Conservation (phyloP, 257 asterid species). For the Solanum sejunctum region DNA sequence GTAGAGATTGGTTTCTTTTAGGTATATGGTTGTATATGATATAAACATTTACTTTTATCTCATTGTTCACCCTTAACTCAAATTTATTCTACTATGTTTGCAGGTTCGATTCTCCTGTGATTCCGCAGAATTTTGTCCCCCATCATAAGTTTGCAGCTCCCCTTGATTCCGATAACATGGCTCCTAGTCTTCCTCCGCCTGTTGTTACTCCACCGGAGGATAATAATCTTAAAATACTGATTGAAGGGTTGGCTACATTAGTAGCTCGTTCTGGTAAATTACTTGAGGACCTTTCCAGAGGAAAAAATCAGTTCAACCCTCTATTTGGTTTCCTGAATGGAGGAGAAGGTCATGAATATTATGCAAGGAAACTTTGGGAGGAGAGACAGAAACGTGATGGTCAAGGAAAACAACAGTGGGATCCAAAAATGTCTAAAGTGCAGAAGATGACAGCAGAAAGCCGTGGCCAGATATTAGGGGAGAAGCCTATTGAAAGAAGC, state of each 20-base stretch:
- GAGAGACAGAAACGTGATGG: slow-evolving; percentile 61
- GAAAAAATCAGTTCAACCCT: slow-evolving; percentile 79
- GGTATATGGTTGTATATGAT: neutral
- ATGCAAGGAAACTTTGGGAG: slow-evolving; percentile 89
- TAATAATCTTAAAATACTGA: slow-evolving; percentile 62
- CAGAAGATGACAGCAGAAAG: slow-evolving; percentile 77
- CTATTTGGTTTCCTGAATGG: slow-evolving; percentile 67
- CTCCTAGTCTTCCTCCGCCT: slow-evolving; percentile 42
- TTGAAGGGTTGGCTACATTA: slow-evolving; percentile 89
- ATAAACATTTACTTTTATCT: neutral
- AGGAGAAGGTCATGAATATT: slow-evolving; percentile 73
- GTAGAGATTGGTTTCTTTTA: neutral
- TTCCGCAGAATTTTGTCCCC: slow-evolving; percentile 73
- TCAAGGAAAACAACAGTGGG: slow-evolving; percentile 32
- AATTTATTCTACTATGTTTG: neutral
- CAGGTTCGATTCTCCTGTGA: slow-evolving; percentile 79
- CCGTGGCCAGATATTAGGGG: slow-evolving; percentile 86
- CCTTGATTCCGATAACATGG: slow-evolving; percentile 29
- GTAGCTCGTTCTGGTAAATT: slow-evolving; percentile 92
- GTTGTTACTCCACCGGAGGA: slow-evolving; percentile 78
- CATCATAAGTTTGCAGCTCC: slow-evolving; percentile 61
- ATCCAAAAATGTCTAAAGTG: slow-evolving; percentile 23
- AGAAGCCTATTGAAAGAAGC: slow-evolving; percentile 69
- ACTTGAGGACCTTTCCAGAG: slow-evolving; percentile 86
- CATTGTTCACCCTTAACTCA: neutral